phyloP scores from a whole-genome alignment of 2,329 filamentous ascomycete genomes.

The Mycocentrospora acerina region DNA sequence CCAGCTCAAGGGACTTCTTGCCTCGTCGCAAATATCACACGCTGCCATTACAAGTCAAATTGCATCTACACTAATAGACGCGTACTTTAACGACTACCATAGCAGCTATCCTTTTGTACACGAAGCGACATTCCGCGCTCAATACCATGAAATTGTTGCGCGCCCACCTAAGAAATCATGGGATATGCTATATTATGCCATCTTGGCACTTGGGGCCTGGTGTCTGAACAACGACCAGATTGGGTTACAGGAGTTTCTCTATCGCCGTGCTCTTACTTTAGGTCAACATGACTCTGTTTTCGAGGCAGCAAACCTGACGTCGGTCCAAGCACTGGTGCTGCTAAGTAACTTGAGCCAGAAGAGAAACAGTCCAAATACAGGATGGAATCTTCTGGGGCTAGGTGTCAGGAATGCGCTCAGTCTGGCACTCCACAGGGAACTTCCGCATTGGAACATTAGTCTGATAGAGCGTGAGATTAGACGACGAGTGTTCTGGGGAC shows the following conservation, averaged over 20 bases:
- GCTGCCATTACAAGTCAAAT: constrained; percentile 22
- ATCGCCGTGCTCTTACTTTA: constrained; percentile 24
- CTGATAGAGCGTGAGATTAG: constrained; percentile 26
- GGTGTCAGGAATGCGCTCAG: constrained; percentile 26
- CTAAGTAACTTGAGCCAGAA: constrained; percentile 28
- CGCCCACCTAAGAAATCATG: constrained; percentile 23
- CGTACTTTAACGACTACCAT: constrained; percentile 28
- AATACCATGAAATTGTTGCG: constrained; percentile 26
- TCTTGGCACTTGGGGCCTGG: constrained; percentile 27
- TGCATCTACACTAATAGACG: constrained; percentile 22
- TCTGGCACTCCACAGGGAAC: constrained; percentile 26
- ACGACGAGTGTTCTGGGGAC: constrained; percentile 27
- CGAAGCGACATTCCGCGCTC: constrained; percentile 28
- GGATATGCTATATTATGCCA: constrained; percentile 28
- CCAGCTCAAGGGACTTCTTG: constrained; percentile 15
- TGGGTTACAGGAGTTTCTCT: constrained; percentile 26
- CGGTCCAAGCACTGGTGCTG: constrained; percentile 26
- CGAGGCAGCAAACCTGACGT: constrained; percentile 24
- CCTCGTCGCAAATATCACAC: constrained; percentile 25
- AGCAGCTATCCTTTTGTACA: constrained; percentile 28
- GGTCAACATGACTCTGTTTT: constrained; percentile 29
- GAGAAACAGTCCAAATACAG: constrained; percentile 25
- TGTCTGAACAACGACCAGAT: constrained; percentile 23
- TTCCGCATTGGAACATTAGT: constrained; percentile 30
- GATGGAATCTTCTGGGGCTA: constrained; percentile 28